Base-by-base conservation (phyloP, 78 protist species). In the Dictyostelium firmibasis region DNA sequence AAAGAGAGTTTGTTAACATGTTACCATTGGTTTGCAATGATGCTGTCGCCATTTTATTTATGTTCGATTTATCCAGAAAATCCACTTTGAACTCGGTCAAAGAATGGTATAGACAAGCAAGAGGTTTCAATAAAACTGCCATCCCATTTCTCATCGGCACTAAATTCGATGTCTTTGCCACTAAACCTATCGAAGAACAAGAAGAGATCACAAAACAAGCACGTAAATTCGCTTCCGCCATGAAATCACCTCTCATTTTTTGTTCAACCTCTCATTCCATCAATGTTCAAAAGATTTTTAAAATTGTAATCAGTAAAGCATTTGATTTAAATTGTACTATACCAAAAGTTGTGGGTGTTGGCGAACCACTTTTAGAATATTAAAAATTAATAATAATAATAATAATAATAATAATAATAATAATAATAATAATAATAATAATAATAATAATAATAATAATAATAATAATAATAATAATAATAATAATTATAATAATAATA, bases 41-140 rank as follows among this genome's bases (percentile, higher is more conserved):
- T 29, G 99, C 99, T 8, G 98, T 92, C 7, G 99, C 99, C 7
- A 86, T 99, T 35, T 91, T 99, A n/a, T 99, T 98, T 44, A 95
- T 99, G 98, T 99, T 99, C 81, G 99, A 99, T 82, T 97, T 99
- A 6, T 92, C 99, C 10, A 76, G 99, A 67, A 97, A 98, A 62
- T 50, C 96, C 20, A 98, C 99, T 1, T 83, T 99, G 7, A 92
- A 93, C 86, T 84, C 94, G 38, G 96, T 99, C 33, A 95, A 91
- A 36, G 99, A 98, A 35, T 99, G 99, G 99, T 98, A 97, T 86
- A 86, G 96, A 44, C 99, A 99, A 86, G 99, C 98, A 20, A 76
- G 99, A 20, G 97, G 95, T 27, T 97, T 96, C 96, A 99, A 98
- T 96, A 98, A 97, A 97, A 88, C 79, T 7, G 99, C 99, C 20